phyloP scores from a whole-genome alignment of 2,329 filamentous ascomycete genomes.

The Elsinoe arachidis region DNA sequence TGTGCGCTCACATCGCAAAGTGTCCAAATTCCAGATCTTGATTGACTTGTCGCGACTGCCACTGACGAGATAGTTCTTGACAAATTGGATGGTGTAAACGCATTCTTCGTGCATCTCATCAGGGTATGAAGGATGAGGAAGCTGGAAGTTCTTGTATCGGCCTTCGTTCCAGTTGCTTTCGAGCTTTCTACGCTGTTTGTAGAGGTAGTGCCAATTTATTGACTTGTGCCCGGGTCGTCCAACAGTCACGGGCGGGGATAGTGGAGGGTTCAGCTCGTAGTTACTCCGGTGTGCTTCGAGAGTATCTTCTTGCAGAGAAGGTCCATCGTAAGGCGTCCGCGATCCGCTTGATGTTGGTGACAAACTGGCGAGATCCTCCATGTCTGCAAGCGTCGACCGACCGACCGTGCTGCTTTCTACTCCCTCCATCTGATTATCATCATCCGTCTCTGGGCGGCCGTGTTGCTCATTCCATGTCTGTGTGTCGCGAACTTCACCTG shows the following conservation, averaged over 20 bases:
- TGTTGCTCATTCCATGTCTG: constrained; percentile 40
- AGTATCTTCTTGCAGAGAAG: neutral
- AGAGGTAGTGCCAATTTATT: constrained; percentile 87
- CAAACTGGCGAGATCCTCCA: constrained; percentile 3
- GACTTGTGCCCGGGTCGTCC: neutral
- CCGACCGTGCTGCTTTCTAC: neutral
- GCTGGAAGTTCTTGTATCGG: constrained; percentile 74
- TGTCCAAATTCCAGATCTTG: constrained; percentile 82
- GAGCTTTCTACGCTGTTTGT: constrained; percentile 73
- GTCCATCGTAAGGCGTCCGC: constrained; percentile 1
- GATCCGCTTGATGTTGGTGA: neutral
- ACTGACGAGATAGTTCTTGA: constrained; percentile 76
- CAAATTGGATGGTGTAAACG: constrained; percentile 90
- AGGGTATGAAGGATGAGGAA: constrained; percentile 72
- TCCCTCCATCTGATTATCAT: constrained; percentile 14
- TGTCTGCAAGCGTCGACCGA: constrained; percentile 9
- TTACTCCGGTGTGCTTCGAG: neutral
- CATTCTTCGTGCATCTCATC: constrained; percentile 84
- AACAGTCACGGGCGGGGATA: constrained; percentile 21
- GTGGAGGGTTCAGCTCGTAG: neutral
- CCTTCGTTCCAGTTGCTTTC: constrained; percentile 89
- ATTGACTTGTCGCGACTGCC: constrained; percentile 84
- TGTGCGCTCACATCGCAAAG: constrained; percentile 44
- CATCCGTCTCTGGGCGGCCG: constrained; percentile 39
- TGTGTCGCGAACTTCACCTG: neutral